phyloP scores from a whole-genome alignment of 148 eudicot genomes.

The Drosera capensis region DNA sequence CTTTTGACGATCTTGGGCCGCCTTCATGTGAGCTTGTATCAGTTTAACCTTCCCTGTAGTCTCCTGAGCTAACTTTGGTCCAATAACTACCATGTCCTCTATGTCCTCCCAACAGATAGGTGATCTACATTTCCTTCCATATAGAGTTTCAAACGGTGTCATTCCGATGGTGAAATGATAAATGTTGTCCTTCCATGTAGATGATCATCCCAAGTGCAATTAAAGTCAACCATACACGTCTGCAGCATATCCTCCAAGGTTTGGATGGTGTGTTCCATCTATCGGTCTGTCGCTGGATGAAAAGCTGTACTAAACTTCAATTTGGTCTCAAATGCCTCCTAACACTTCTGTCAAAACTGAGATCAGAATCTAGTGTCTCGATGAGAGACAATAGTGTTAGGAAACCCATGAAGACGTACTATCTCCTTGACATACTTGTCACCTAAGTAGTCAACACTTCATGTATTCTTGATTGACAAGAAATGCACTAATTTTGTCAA shows the following conservation, averaged over 20 bases:
- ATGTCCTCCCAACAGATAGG: not conserved
- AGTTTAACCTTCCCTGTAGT: not conserved
- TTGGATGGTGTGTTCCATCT: not conserved
- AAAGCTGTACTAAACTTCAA: not conserved
- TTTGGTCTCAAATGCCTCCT: not conserved
- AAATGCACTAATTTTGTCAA: not conserved
- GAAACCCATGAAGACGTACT: not conserved
- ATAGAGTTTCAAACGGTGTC: slow-evolving; percentile 1
- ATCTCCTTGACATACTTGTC: not conserved
- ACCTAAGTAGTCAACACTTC: not conserved
- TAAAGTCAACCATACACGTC: not conserved
- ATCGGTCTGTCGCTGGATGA: not conserved
- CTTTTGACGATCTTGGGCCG: not conserved
- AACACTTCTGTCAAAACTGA: not conserved
- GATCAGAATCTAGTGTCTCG: not conserved
- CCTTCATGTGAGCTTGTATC: not conserved
- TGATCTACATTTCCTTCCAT: slow-evolving; percentile 1
- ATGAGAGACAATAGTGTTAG: not conserved
- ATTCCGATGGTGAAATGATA: not conserved
- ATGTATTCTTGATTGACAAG: not conserved
- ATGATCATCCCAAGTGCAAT: not conserved
- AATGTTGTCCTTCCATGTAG: not conserved
- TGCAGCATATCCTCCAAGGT: slow-evolving; percentile 1
- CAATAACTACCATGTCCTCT: not conserved
- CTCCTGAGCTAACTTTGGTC: not conserved